phyloP scores from a whole-genome alignment of 306 rosid species.

The Alnus rubra region DNA sequence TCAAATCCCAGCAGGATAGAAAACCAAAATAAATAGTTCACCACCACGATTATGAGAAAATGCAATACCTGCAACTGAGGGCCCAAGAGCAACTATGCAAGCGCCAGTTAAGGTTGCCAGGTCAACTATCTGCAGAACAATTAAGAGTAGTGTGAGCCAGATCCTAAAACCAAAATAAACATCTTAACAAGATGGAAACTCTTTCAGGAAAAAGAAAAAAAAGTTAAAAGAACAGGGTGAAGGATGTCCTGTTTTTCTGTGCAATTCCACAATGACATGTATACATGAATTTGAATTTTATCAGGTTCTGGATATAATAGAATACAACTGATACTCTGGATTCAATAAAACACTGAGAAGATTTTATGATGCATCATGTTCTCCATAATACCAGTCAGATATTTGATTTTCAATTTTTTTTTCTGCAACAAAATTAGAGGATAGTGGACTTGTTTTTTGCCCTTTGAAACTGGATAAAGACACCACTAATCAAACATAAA shows the following conservation, averaged over 20 bases:
- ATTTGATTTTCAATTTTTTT: neutral
- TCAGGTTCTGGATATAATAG: neutral
- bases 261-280: neutral
- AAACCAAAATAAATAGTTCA: neutral
- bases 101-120: constrained; percentile 97
- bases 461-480: constrained; percentile 5
- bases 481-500: constrained; percentile 1
- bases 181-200: constrained; percentile 13
- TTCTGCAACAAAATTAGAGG: constrained; percentile 2
- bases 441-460: neutral
- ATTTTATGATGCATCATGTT: neutral
- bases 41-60: neutral
- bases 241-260: neutral
- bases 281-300: neutral
- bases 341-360: neutral
- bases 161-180: constrained; percentile 25
- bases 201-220: neutral
- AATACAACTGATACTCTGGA: neutral
- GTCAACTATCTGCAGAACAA: constrained; percentile 73
- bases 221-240: neutral
- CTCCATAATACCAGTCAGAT: neutral
- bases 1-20: neutral
- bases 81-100: constrained; percentile 87
- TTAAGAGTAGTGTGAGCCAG: constrained; percentile 33
- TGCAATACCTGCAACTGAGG: constrained; percentile 81